Percentiles rank a stretch among this genome's conserved stretches.
phyloP scores from a whole-genome alignment of 2,329 filamentous ascomycete genomes.

The Teratosphaeria zuluensis region DNA sequence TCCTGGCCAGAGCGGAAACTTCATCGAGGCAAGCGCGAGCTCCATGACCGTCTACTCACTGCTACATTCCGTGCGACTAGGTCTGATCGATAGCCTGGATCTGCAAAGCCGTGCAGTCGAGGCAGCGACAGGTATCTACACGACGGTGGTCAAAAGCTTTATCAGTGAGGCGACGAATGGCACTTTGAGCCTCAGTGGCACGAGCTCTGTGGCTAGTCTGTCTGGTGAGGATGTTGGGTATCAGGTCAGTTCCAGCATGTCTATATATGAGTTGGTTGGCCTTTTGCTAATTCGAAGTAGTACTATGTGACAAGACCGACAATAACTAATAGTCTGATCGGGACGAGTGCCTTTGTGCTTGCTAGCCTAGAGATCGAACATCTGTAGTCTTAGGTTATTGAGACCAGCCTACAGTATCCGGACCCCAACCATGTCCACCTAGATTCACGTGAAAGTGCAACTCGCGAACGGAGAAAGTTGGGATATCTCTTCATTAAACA shows the following conservation, averaged over 20 bases:
- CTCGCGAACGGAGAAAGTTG: too few species aligned
- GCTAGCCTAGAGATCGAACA: conserved; percentile 27
- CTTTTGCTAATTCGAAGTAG: conserved; percentile 15
- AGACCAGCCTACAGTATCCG: background rate
- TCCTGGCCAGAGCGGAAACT: conserved; percentile 43
- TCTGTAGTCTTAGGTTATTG: background rate
- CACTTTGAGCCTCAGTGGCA: conserved; percentile 29
- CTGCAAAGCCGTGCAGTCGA: conserved; percentile 21
- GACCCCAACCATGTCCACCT: background rate
- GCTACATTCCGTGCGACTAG: conserved; percentile 37
- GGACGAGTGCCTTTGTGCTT: conserved; percentile 32
- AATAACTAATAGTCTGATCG: conserved; percentile 30
- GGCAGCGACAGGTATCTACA: conserved; percentile 41
- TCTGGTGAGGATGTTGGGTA: conserved; percentile 39
- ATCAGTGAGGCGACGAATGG: conserved; percentile 39
- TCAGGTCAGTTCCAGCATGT: conserved; percentile 29
- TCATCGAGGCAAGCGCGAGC: conserved; percentile 50
- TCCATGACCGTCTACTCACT: conserved; percentile 49
- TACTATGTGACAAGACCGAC: conserved; percentile 36
- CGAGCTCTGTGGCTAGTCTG: conserved; percentile 44
- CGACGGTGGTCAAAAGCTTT: conserved; percentile 35
- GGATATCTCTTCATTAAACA: too few species aligned
- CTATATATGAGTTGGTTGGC: background rate
- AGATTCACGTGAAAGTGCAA: too few species aligned
- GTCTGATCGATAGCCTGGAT: conserved; percentile 22